Conservation (phyloP, 306 rosid species). For the Cajanus cajan region DNA sequence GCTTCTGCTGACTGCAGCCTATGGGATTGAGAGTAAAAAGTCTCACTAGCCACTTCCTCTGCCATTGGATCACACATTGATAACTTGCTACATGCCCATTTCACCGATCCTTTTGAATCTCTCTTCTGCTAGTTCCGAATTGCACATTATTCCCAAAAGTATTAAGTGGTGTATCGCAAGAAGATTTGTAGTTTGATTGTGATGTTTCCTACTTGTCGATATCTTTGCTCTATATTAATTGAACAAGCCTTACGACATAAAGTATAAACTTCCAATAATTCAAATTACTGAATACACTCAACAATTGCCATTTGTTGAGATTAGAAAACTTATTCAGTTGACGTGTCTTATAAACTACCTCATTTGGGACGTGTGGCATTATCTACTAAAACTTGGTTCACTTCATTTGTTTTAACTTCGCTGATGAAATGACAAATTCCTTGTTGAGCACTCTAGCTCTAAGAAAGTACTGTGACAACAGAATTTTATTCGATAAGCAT, state of each 20-base stretch:
- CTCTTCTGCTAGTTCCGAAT: neutral
- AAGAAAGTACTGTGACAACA: neutral
- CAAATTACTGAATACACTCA: neutral
- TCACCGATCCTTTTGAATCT: neutral
- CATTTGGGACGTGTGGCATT: neutral
- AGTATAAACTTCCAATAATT: slow-evolving; percentile 12
- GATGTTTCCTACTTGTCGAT: neutral
- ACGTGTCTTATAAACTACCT: neutral
- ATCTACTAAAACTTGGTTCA: neutral
- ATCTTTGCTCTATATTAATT: neutral
- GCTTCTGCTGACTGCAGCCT: neutral
- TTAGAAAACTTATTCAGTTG: neutral
- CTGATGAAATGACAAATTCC: neutral
- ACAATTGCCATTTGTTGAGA: neutral
- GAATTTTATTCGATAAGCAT: neutral
- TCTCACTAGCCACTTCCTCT: slow-evolving; percentile 7
- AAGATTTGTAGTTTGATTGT: neutral
- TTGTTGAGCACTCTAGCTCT: neutral
- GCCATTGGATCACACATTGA: neutral
- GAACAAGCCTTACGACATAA: neutral
- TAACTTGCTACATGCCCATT: too few relatives aligned
- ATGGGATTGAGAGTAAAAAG: slow-evolving; percentile 7
- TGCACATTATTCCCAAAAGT: neutral
- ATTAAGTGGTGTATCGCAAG: neutral
- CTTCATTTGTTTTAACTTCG: neutral